These are phyloP conservation scores for Sphagnum tenellum DNA, from an alignment of 225 moss, liverwort and hornwort species.

Conservation along the genomic window DNA sequence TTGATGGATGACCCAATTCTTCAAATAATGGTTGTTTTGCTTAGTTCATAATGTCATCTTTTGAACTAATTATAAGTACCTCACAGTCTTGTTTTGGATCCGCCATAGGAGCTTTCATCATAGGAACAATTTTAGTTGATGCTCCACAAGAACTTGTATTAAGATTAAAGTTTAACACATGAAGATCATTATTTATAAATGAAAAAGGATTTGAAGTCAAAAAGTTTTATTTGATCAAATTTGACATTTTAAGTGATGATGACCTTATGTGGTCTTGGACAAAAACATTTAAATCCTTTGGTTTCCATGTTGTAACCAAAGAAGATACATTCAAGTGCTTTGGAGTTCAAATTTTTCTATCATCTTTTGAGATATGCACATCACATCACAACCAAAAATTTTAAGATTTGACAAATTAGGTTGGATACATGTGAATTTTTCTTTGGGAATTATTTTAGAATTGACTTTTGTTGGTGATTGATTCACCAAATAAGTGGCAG, in stretches of 20 bases:
- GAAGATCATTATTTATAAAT: no score
- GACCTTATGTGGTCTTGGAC: not conserved
- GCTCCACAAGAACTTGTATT: no score
- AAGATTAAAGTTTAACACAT: no score
- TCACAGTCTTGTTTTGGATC: no score
- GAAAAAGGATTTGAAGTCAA: no score
- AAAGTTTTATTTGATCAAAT: not conserved
- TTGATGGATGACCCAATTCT: no score
- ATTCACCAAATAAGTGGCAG: not conserved
- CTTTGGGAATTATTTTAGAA: not conserved
- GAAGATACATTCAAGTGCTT: not conserved
- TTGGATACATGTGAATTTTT: not conserved
- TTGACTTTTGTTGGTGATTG: not conserved
- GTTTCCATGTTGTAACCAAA: not conserved
- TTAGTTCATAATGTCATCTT: no score
- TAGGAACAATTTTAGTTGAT: no score
- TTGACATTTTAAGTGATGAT: not conserved
- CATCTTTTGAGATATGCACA: not conserved
- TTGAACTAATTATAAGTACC: no score
- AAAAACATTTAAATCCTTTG: not conserved
- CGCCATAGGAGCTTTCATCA: no score
- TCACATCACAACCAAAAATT: not conserved
- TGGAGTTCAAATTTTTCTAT: not conserved
- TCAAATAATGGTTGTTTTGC: no score
- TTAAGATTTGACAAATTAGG: not conserved